Evolutionary conservation across 768 basidiomycete genomes (phyloP).

Genomic region (Cystofilobasidium capitatum): DNA sequence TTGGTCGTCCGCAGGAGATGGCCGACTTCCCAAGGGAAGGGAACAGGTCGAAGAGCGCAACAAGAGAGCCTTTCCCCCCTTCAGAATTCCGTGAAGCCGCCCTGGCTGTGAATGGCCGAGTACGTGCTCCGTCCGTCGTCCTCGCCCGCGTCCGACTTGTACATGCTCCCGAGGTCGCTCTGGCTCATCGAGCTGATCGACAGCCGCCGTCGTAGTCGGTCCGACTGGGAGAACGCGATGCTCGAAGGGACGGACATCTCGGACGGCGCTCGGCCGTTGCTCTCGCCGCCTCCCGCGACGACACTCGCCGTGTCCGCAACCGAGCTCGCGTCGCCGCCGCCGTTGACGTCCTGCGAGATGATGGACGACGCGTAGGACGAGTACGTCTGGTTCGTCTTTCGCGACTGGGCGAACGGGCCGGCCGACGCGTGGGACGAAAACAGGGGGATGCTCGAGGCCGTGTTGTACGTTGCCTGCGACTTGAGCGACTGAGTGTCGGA

Average conservation of each 20-base stretch:
- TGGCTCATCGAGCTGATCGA: constrained; percentile 32
- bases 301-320: constrained; percentile 56
- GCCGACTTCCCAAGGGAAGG: no score
- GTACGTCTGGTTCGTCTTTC: constrained; percentile 22
- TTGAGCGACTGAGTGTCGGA: constrained; percentile 91
- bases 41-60: no score
- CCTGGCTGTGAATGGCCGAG: constrained; percentile 36
- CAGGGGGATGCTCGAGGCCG: constrained; percentile 75
- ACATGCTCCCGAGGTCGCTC: constrained; percentile 35
- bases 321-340: constrained; percentile 36
- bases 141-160: constrained; percentile 34
- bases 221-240: constrained; percentile 83
- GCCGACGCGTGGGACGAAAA: constrained; percentile 47
- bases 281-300: constrained; percentile 40
- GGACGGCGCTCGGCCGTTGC: constrained; percentile 11
- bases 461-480: constrained; percentile 78
- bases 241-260: constrained; percentile 39
- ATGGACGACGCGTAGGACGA: constrained; percentile 44
- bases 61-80: no score
- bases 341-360: constrained; percentile 74
- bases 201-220: constrained; percentile 52
- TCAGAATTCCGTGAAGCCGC: constrained; percentile 25
- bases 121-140: constrained; percentile 37
- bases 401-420: constrained; percentile 41
- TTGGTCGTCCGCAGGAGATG: no score